These are phyloP conservation scores for Berberis vulgaris DNA, from an alignment of 164 flowering plant species.

Conservation along the genomic window DNA sequence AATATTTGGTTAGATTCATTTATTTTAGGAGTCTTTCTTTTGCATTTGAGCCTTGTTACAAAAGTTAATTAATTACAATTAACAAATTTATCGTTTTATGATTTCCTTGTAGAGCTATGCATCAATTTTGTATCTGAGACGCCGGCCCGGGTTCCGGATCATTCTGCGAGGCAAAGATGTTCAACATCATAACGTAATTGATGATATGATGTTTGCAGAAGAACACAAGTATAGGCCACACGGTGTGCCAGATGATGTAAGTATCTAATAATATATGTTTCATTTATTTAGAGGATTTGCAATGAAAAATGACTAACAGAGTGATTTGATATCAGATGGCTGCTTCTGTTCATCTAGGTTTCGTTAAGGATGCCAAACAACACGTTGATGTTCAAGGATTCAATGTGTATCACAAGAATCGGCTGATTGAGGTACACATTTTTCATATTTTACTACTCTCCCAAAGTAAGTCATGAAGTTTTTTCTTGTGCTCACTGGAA, in stretches of 20 bases:
- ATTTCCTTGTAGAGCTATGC: constrained; percentile 65
- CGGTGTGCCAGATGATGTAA: constrained; percentile 39
- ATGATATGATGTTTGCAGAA: constrained; percentile 79
- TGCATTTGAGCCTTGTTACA: too few relatives aligned
- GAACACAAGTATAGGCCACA: constrained; percentile 73
- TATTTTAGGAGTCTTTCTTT: too few relatives aligned
- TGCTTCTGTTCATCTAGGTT: constrained; percentile 81
- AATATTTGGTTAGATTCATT: too few relatives aligned
- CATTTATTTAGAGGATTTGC: background rate
- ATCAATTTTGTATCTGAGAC: constrained; percentile 79
- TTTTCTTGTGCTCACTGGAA: background rate
- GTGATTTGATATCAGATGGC: constrained; percentile 41
- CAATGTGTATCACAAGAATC: constrained; percentile 93
- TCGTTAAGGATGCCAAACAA: constrained; percentile 86
- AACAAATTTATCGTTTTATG: background rate
- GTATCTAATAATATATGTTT: constrained; percentile 22
- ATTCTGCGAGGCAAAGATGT: constrained; percentile 85
- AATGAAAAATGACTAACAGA: background rate
- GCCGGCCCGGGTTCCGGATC: constrained; percentile 68
- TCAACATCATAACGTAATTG: constrained; percentile 80
- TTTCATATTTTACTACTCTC: background rate
- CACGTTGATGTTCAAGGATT: constrained; percentile 96
- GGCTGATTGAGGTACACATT: constrained; percentile 71
- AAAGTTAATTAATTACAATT: too few relatives aligned
- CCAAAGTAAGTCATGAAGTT: background rate